Percentiles rank a stretch among this genome's conserved stretches.
Evolutionary conservation across 495 filamentous ascomycete genomes (phyloP).

Genomic region (Penicillium dipodomyicola): DNA sequence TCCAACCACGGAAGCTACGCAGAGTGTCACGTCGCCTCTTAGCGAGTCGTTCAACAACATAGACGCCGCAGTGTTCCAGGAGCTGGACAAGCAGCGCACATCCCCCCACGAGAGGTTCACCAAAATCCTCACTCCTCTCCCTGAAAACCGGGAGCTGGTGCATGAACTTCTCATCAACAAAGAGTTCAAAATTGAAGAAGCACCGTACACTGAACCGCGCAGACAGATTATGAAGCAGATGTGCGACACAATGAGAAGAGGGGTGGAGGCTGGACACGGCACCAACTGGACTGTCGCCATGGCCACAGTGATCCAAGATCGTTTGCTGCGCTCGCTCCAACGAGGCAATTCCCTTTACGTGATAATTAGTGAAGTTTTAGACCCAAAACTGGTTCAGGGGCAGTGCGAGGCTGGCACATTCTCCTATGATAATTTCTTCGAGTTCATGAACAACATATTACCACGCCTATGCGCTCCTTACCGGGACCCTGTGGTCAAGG

Average conservation of each 20-base stretch:
- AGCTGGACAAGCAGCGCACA: slow-evolving; percentile 37
- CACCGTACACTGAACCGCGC: slow-evolving; percentile 47
- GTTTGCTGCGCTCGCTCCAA: slow-evolving; percentile 77
- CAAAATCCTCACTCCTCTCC: slow-evolving; percentile 62
- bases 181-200: slow-evolving; percentile 64
- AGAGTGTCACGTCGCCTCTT: slow-evolving; percentile 47
- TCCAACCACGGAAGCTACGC: slow-evolving; percentile 36
- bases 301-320: slow-evolving; percentile 79
- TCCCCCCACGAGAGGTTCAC: slow-evolving; percentile 48
- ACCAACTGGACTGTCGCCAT: slow-evolving; percentile 76
- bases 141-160: slow-evolving; percentile 79
- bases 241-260: slow-evolving; percentile 72
- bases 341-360: slow-evolving; percentile 78
- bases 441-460: slow-evolving; percentile 83
- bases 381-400: slow-evolving; percentile 69
- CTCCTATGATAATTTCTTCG: slow-evolving; percentile 91
- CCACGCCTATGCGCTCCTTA: slow-evolving; percentile 92
- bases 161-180: slow-evolving; percentile 92
- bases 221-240: slow-evolving; percentile 59
- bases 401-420: slow-evolving; percentile 81
- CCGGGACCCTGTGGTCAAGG: slow-evolving; percentile 80
- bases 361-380: slow-evolving; percentile 81
- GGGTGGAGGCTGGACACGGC: slow-evolving; percentile 67
- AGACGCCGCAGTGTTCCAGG: slow-evolving; percentile 38
- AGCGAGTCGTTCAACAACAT: slow-evolving; percentile 46